These are phyloP conservation scores for Pichia eremophila DNA, from an alignment of 805 yeast genomes.

Conservation along the genomic window DNA sequence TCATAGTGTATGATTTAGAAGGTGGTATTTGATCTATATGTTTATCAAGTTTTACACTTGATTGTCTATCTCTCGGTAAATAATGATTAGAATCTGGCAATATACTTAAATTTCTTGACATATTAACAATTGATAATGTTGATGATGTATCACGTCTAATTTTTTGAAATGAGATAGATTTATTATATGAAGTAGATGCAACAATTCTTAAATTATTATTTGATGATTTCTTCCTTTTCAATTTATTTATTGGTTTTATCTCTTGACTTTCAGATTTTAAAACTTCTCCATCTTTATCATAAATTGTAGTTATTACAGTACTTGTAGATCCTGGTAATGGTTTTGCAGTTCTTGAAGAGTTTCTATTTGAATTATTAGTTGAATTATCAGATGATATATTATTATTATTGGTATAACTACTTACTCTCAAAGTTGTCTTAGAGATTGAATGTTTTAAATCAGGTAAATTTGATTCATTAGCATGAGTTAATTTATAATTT, in stretches of 20 bases:
- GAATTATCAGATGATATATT: neutral
- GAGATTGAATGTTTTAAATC: conserved; percentile 5
- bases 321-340: conserved; percentile 23
- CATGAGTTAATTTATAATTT: conserved; percentile 25
- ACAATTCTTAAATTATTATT: conserved; percentile 27
- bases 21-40: conserved; percentile 3
- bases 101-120: conserved; percentile 9
- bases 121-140: conserved; percentile 10
- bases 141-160: conserved; percentile 9
- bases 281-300: conserved; percentile 26
- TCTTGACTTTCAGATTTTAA: conserved; percentile 16
- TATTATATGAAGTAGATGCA: conserved; percentile 41
- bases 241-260: neutral
- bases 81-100: conserved; percentile 5
- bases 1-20: conserved; percentile 9
- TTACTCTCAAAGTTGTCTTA: neutral
- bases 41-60: neutral
- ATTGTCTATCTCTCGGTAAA: neutral
- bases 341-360: neutral
- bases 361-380: neutral
- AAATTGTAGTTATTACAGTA: conserved; percentile 25
- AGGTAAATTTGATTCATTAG: conserved; percentile 2
- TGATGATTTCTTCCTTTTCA: conserved; percentile 10
- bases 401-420: neutral
- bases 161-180: conserved; percentile 36